These are phyloP conservation scores for Uromyces viciae-fabae DNA, from an alignment of 1,284 basidiomycete genomes.

Conservation along the genomic window DNA sequence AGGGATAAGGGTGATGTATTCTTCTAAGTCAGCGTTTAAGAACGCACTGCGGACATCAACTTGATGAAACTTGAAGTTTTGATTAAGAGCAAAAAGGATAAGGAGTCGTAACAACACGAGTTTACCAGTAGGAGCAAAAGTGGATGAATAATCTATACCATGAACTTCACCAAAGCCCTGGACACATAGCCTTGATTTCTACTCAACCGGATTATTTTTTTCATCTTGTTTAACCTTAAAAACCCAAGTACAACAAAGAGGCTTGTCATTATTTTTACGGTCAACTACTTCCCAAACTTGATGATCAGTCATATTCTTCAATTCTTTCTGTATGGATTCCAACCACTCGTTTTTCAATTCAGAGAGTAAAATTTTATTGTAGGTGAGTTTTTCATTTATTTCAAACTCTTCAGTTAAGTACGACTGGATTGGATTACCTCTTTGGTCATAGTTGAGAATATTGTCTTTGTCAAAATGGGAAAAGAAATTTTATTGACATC, in stretches of 20 bases:
- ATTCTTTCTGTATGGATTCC: neutral
- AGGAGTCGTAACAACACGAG: neutral
- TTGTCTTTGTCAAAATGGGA: too few relatives aligned
- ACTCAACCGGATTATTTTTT: too few relatives aligned
- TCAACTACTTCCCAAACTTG: neutral
- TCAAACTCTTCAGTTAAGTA: neutral
- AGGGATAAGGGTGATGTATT: neutral
- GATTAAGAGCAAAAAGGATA: neutral
- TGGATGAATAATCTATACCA: neutral
- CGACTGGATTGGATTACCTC: neutral
- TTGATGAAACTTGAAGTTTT: neutral
- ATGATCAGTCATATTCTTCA: neutral
- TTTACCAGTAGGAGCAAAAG: neutral
- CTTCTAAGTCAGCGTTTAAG: neutral
- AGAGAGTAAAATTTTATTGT: neutral
- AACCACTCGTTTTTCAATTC: too few relatives aligned
- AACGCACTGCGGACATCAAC: neutral
- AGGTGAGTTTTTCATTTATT: neutral
- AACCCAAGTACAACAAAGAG: constrained; percentile 12
- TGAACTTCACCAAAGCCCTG: neutral
- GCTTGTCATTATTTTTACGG: neutral
- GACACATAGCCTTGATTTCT: neutral
- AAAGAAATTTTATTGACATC: too few relatives aligned
- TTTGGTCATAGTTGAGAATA: neutral
- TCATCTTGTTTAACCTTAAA: constrained; percentile 17